phyloP scores from a whole-genome alignment of 2,329 filamentous ascomycete genomes.

The Xylariales sp. region DNA sequence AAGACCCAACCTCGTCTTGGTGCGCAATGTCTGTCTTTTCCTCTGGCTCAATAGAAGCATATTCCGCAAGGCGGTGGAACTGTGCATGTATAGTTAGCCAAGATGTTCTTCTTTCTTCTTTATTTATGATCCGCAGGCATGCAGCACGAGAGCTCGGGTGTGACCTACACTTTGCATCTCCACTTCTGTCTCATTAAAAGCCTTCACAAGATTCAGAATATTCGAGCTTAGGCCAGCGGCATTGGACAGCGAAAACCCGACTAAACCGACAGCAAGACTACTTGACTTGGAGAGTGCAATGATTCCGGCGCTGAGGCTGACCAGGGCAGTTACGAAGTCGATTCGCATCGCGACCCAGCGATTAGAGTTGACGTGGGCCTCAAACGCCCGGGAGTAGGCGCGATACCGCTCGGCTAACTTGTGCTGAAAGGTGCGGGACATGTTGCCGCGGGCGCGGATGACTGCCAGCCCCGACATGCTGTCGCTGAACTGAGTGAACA shows the following conservation, averaged over 20 bases:
- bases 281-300: conserved; percentile 46
- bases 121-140: too few relatives aligned
- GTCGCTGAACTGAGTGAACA: conserved; percentile 54
- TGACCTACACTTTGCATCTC: conserved; percentile 49
- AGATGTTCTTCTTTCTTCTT: too few relatives aligned
- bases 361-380: conserved; percentile 50
- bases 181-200: conserved; percentile 52
- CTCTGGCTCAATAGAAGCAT: conserved; percentile 40
- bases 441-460: conserved; percentile 46
- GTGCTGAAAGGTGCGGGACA: conserved; percentile 41
- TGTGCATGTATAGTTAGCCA: conserved; percentile 19
- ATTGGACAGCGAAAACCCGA: conserved; percentile 53
- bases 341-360: conserved; percentile 53
- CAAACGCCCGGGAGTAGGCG: conserved; percentile 39
- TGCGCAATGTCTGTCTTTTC: conserved; percentile 38
- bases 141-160: too few relatives aligned
- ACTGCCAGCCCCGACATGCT: conserved; percentile 45
- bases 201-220: conserved; percentile 46
- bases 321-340: conserved; percentile 49
- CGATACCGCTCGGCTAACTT: conserved; percentile 46
- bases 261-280: conserved; percentile 44
- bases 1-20: too few relatives aligned
- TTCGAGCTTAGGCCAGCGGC: conserved; percentile 47
- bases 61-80: conserved; percentile 47
- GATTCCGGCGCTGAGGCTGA: conserved; percentile 45